Conservation (phyloP, 2,329 filamentous ascomycete genomes). For the Trichoderma koningiopsis region DNA sequence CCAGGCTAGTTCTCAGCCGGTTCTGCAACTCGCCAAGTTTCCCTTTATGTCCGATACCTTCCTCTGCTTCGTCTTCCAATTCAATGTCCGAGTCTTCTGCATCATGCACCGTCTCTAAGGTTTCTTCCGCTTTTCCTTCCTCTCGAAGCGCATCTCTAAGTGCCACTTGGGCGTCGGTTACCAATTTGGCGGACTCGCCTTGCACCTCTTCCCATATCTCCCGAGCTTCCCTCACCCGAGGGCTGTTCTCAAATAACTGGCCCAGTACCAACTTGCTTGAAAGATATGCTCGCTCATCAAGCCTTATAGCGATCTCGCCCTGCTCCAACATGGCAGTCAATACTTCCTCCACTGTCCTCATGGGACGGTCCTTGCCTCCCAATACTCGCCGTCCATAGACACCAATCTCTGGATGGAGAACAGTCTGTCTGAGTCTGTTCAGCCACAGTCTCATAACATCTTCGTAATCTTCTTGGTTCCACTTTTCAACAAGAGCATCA, state of each 20-base stretch:
- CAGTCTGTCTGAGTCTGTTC: slow-evolving; percentile 75
- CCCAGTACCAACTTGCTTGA: slow-evolving; percentile 67
- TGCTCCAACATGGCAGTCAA: slow-evolving; percentile 90
- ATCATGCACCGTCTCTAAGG: slow-evolving; percentile 1
- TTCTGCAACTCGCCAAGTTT: slow-evolving; percentile 62
- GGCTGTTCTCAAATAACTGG: slow-evolving; percentile 77
- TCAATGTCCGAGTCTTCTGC: slow-evolving; percentile 34
- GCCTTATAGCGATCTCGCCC: slow-evolving; percentile 66
- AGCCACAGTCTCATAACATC: slow-evolving; percentile 81
- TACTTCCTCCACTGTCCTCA: slow-evolving; percentile 84
- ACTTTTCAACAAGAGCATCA: slow-evolving; percentile 60
- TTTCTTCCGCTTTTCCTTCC: slow-evolving; percentile 2
- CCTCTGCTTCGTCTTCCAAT: slow-evolving; percentile 42
- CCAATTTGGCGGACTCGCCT: slow-evolving; percentile 51
- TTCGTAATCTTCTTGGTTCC: slow-evolving; percentile 65
- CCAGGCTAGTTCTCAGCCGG: slow-evolving; percentile 69
- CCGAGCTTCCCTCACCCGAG: slow-evolving; percentile 67
- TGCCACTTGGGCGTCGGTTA: slow-evolving; percentile 66
- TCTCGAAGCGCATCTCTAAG: slow-evolving; percentile 53
- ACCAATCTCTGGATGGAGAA: slow-evolving; percentile 82
- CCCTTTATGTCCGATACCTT: slow-evolving; percentile 38
- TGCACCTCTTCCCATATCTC: slow-evolving; percentile 66
- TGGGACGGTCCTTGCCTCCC: slow-evolving; percentile 63
- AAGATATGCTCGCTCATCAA: slow-evolving; percentile 69
- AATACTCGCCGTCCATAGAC: slow-evolving; percentile 64